These are phyloP conservation scores for Arthroderma uncinatum DNA, from an alignment of 2,329 filamentous ascomycete genomes.

Conservation along the genomic window DNA sequence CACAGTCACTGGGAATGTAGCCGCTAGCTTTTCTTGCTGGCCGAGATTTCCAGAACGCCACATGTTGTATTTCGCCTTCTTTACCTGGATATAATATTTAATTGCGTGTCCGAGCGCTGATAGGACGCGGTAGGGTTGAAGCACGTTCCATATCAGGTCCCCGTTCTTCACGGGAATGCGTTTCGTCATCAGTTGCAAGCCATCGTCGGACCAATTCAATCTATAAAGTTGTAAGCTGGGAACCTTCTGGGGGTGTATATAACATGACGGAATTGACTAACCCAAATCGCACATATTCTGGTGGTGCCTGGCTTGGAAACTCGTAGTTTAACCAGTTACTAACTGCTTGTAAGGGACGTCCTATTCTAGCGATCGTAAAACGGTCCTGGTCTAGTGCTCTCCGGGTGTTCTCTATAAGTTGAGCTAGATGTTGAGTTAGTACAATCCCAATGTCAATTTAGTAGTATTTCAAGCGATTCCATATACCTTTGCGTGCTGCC, in stretches of 20 bases:
- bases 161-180: conserved; percentile 10
- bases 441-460: background rate
- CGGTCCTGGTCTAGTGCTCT: background rate
- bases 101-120: background rate
- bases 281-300: conserved; percentile 12
- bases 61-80: background rate
- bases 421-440: background rate
- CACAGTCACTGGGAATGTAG: background rate
- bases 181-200: conserved; percentile 6
- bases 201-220: conserved; percentile 10
- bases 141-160: conserved; percentile 8
- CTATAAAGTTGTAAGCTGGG: background rate
- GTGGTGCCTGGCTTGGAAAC: conserved; percentile 9
- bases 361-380: background rate
- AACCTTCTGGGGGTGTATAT: background rate
- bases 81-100: background rate
- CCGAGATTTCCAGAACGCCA: background rate
- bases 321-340: background rate
- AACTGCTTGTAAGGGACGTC: background rate
- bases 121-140: background rate
- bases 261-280: background rate
- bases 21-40: background rate
- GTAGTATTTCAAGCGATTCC: background rate
- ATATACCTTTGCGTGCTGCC: background rate
- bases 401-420: background rate